Base-by-base conservation (phyloP, 164 flowering plant species). In the Akebia trifoliata region DNA sequence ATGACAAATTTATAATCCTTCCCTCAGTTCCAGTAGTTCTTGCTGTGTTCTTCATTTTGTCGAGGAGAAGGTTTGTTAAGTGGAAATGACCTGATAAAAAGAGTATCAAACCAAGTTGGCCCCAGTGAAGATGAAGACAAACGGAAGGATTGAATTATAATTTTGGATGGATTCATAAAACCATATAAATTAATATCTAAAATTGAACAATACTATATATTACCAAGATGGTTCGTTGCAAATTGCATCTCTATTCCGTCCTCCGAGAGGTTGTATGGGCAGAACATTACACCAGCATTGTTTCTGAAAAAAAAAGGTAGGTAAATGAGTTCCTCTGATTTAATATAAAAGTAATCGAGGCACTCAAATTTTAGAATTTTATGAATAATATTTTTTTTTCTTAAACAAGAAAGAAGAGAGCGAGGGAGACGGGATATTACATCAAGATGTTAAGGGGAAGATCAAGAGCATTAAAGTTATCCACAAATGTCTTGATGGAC, bases 221-320 rank as follows among this genome's bases (percentile, higher is more conserved):
- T 68, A 90, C 98, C 96, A 4, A 92, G 70, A 75, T 92, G 87
- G 57, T 92, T 92, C n/a, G 98, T 92, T 1, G 90, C 97, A 58
- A 93, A 90, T 58, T 93, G 98, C 73, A 74, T 51, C 72, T 93
- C 98, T 9, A 89, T 75, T 30, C 91, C 94, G 69, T 93, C 95
- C 59, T 81, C 72, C 0, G 98, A 89, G 15, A 79, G 88, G 66
- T 84, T 81, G 76, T 50, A 84, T 3, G 96, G 98, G 54, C 97
- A 93, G 75, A 89, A 93, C 98, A 93, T 93, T 24, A 90, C 60
- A 5, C 97, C 97, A 28, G 97, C 95, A 63, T 90, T 90, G 81
- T 90, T 90, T 83, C 97, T 87, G 83, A 38, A 66, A 63, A 49
- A 14, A n/a, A n/a, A n/a, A n/a, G n/a, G n/a, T n/a, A n/a, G n/a